Percentiles rank a stretch among this genome's conserved stretches.
These are phyloP conservation scores for Ophiosphaerella korrae DNA, from an alignment of 2,329 filamentous ascomycete genomes.

Conservation along the genomic window DNA sequence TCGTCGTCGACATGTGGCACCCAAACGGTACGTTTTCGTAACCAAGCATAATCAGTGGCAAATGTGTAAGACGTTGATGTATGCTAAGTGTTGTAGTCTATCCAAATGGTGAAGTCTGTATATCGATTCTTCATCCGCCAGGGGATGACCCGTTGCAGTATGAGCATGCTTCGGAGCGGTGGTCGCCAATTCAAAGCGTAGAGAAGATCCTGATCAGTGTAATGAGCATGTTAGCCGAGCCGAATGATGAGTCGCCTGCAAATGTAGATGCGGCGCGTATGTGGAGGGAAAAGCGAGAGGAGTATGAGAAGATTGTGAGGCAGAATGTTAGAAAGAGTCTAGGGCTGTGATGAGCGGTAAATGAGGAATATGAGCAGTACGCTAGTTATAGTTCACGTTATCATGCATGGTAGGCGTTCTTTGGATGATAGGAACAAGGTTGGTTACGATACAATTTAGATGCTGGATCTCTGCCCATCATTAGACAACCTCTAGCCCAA, in stretches of 20 bases:
- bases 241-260: conserved; percentile 93
- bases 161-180: conserved; percentile 86
- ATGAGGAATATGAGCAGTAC: not conserved
- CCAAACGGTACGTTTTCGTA: conserved; percentile 70
- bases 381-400: conserved; percentile 4
- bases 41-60: too few species aligned
- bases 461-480: not conserved
- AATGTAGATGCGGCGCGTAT: conserved; percentile 92
- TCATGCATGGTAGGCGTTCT: conserved; percentile 19
- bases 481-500: conserved; percentile 53
- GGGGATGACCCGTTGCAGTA: conserved; percentile 95
- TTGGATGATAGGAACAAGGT: not conserved
- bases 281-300: conserved; percentile 78
- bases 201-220: conserved; percentile 93
- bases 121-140: conserved; percentile 94
- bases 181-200: conserved; percentile 92
- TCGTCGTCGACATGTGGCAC: conserved; percentile 86
- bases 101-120: conserved; percentile 84
- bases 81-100: conserved; percentile 64
- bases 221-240: conserved; percentile 88
- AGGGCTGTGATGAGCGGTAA: conserved; percentile 30
- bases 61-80: not conserved
- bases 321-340: conserved; percentile 53
- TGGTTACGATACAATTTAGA: not conserved
- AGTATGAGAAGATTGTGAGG: conserved; percentile 79